These are phyloP conservation scores for Yamadazyma songkhlaensis DNA, from an alignment of 1,139 yeast species.

Conservation along the genomic window DNA sequence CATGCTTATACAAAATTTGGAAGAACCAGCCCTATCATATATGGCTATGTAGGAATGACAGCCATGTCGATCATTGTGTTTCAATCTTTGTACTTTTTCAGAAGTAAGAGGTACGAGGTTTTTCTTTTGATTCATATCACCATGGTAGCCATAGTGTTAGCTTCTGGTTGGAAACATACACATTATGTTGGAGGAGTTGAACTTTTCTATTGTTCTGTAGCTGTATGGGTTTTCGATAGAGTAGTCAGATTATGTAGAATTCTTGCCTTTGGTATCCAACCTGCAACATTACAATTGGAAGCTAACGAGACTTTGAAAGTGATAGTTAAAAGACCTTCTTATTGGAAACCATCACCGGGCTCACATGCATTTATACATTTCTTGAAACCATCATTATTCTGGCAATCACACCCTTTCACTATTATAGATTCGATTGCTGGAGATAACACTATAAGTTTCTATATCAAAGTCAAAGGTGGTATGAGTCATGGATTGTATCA, in stretches of 20 bases:
- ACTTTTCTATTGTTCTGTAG: slow-evolving; percentile 33
- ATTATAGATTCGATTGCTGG: slow-evolving; percentile 21
- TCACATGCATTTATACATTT: slow-evolving; percentile 48
- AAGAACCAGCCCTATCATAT: slow-evolving; percentile 33
- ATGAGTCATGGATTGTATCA: slow-evolving; percentile 26
- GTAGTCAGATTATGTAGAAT: slow-evolving; percentile 28
- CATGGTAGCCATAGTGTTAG: slow-evolving; percentile 33
- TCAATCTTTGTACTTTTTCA: slow-evolving; percentile 27
- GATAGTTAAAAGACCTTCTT: slow-evolving; percentile 31
- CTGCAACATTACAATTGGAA: slow-evolving; percentile 29
- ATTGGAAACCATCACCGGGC: slow-evolving; percentile 42
- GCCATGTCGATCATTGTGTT: slow-evolving; percentile 21
- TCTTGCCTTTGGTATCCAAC: slow-evolving; percentile 30
- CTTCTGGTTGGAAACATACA: slow-evolving; percentile 37
- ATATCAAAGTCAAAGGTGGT: slow-evolving; percentile 31
- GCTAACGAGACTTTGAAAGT: slow-evolving; percentile 35
- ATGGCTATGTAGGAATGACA: slow-evolving; percentile 24
- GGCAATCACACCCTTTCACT: slow-evolving; percentile 37
- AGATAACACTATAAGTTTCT: slow-evolving; percentile 22
- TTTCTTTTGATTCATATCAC: slow-evolving; percentile 37
- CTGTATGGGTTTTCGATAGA: slow-evolving; percentile 41
- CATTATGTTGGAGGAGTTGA: slow-evolving; percentile 30
- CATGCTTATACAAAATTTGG: slow-evolving; percentile 47
- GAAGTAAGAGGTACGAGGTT: slow-evolving; percentile 38
- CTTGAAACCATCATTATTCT: slow-evolving; percentile 40